Evolutionary conservation across 495 filamentous ascomycete species (phyloP).

Genomic region (Pyrenula aspistea): DNA sequence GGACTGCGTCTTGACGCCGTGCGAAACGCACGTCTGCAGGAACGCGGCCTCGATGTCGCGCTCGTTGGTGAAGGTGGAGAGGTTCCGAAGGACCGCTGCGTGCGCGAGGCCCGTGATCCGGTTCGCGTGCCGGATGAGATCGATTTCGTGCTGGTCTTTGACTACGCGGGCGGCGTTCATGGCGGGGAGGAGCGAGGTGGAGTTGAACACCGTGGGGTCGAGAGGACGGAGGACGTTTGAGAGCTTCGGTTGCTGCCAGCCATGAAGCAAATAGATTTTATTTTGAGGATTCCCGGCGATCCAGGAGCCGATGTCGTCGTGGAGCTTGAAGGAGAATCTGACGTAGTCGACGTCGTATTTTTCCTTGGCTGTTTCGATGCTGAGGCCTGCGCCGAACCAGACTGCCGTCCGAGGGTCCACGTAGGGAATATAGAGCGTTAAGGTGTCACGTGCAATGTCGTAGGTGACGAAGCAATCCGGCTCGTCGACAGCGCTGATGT

Average conservation of each 20-base stretch:
- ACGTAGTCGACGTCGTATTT: constrained; percentile 76
- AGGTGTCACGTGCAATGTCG: constrained; percentile 54
- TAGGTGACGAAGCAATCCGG: constrained; percentile 78
- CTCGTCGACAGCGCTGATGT: constrained; percentile 73
- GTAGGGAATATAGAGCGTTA: constrained; percentile 89
- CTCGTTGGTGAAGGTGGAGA: constrained; percentile 58
- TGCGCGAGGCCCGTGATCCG: constrained; percentile 65
- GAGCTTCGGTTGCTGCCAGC: constrained; percentile 29
- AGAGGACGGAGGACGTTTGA: constrained; percentile 37
- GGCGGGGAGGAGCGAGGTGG: constrained; percentile 40
- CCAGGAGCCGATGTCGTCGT: constrained; percentile 44
- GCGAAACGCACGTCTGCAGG: constrained; percentile 51
- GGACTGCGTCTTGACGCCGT: constrained; percentile 63
- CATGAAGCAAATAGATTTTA: constrained; percentile 25
- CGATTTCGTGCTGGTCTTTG: constrained; percentile 74
- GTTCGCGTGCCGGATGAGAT: constrained; percentile 67
- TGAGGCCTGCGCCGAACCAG: constrained; percentile 86
- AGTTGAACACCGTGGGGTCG: constrained; percentile 12
- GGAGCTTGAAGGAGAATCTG: constrained; percentile 50
- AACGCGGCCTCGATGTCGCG: constrained; percentile 74
- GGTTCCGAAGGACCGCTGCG: constrained; percentile 45
- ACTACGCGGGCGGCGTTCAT: constrained; percentile 63
- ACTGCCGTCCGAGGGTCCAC: constrained; percentile 77
- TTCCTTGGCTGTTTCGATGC: constrained; percentile 56
- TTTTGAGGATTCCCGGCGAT: constrained; percentile 42